These are phyloP conservation scores for Phytophthora tubulina DNA, from an alignment of 352 stramenopile species.

Conservation along the genomic window DNA sequence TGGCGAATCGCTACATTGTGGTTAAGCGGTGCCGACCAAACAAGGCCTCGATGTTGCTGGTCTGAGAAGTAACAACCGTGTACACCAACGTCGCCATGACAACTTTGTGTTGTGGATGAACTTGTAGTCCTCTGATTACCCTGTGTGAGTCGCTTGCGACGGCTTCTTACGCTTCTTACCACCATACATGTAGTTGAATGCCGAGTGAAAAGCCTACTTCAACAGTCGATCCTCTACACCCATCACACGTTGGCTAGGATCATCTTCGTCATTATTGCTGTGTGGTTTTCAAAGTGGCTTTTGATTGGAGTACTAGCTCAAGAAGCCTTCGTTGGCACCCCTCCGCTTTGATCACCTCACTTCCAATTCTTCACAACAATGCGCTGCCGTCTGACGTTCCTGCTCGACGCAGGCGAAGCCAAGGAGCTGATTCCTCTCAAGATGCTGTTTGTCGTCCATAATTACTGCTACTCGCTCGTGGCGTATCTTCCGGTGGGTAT, in stretches of 20 bases:
- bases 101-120: conserved; percentile 1
- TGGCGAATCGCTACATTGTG: too few species aligned
- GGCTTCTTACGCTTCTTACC: neutral
- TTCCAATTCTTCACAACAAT: conserved; percentile 12
- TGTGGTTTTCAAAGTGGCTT: conserved; percentile 3
- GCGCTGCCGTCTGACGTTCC: conserved; percentile 28
- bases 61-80: too few species aligned
- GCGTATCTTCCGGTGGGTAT: conserved; percentile 35
- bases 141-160: too few species aligned
- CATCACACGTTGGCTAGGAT: neutral
- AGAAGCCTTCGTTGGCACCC: too few species aligned
- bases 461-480: conserved; percentile 41
- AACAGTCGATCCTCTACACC: conserved; percentile 6
- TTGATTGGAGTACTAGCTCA: neutral
- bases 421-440: conserved; percentile 40
- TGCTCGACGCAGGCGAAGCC: conserved; percentile 36
- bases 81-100: too few species aligned
- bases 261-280: conserved; percentile 22
- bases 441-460: conserved; percentile 34
- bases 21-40: too few species aligned
- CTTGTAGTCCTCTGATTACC: too few species aligned
- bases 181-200: too few species aligned
- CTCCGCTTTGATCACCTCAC: neutral
- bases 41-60: too few species aligned
- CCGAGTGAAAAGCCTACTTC: neutral